phyloP scores from a whole-genome alignment of 2,329 filamentous ascomycete genomes.

The Lecanoromycetidae sp. region DNA sequence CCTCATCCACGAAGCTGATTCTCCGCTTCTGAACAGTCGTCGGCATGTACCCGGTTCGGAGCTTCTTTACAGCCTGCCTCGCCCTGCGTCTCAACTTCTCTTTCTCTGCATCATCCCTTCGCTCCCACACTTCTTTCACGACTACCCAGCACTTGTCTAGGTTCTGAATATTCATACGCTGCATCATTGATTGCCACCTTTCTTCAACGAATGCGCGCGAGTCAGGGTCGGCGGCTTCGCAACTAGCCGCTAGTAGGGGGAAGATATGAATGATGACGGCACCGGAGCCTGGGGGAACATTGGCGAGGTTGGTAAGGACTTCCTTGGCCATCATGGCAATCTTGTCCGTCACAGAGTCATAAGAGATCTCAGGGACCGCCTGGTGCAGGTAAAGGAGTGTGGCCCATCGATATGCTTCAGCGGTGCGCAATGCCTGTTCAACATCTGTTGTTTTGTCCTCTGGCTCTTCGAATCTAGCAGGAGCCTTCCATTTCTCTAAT shows the following conservation, averaged over 20 bases:
- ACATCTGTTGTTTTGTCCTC: slow-evolving; percentile 52
- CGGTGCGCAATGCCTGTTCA: slow-evolving; percentile 53
- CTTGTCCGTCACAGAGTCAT: slow-evolving; percentile 37
- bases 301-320: slow-evolving; percentile 49
- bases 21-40: slow-evolving; percentile 19
- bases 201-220: slow-evolving; percentile 52
- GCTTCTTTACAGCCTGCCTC: slow-evolving; percentile 12
- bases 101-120: slow-evolving; percentile 43
- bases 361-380: slow-evolving; percentile 50
- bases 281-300: slow-evolving; percentile 49
- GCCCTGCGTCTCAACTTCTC: slow-evolving; percentile 23
- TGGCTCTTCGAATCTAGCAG: slow-evolving; percentile 45
- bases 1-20: slow-evolving; percentile 6
- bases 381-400: slow-evolving; percentile 56
- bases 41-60: slow-evolving; percentile 10
- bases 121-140: slow-evolving; percentile 53
- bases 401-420: slow-evolving; percentile 55
- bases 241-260: slow-evolving; percentile 55
- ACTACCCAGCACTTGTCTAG: slow-evolving; percentile 55
- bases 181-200: slow-evolving; percentile 50
- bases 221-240: slow-evolving; percentile 47
- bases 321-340: slow-evolving; percentile 49
- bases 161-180: slow-evolving; percentile 54
- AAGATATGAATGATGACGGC: slow-evolving; percentile 59
- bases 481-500: slow-evolving; percentile 50